A percentile compares a stretch with the other conserved stretches of the same genome.
These are phyloP conservation scores for Flammula alnicola DNA, from an alignment of 1,284 basidiomycete species.

Conservation along the genomic window DNA sequence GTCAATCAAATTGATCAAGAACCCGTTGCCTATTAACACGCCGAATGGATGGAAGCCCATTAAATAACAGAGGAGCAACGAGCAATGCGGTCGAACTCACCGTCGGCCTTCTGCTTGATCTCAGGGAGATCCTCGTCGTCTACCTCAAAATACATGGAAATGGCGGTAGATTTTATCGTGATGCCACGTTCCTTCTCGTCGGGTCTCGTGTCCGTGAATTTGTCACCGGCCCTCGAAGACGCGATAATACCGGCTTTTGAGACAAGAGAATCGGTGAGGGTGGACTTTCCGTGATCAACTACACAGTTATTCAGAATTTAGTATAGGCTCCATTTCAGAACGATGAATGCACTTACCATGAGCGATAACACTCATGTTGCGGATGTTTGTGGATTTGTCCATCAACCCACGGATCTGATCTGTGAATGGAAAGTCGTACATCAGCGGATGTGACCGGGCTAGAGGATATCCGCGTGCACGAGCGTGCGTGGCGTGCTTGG, in stretches of 20 bases:
- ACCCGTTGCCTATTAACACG: slow-evolving; percentile 81
- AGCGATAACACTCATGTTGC: slow-evolving; percentile 98
- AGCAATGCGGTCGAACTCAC: slow-evolving; percentile 42
- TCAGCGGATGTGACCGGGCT: too few relatives aligned
- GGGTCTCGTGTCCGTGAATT: slow-evolving; percentile 97
- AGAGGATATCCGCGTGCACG: too few relatives aligned
- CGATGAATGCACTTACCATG: slow-evolving; percentile 62
- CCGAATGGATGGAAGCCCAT: slow-evolving; percentile 27
- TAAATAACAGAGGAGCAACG: slow-evolving; percentile 11
- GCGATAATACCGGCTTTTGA: slow-evolving; percentile 99
- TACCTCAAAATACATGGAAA: slow-evolving; percentile 99
- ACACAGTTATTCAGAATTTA: slow-evolving; percentile 14
- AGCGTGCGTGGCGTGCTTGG: too few relatives aligned
- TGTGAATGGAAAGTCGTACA: too few relatives aligned
- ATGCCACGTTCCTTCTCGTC: slow-evolving; percentile 99
- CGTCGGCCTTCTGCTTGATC: slow-evolving; percentile 96
- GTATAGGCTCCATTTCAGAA: slow-evolving; percentile 18
- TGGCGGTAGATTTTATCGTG: slow-evolving; percentile 99
- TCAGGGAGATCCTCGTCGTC: slow-evolving; percentile 86
- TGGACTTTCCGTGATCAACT: slow-evolving; percentile 99
- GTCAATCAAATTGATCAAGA: slow-evolving; percentile 99
- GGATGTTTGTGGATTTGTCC: slow-evolving; percentile 90
- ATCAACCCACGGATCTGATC: slow-evolving; percentile 90
- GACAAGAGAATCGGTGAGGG: slow-evolving; percentile 97
- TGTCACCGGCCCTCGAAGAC: too few relatives aligned